Conservation (phyloP, 768 basidiomycete genomes). For the Suillus fuscotomentosus region DNA sequence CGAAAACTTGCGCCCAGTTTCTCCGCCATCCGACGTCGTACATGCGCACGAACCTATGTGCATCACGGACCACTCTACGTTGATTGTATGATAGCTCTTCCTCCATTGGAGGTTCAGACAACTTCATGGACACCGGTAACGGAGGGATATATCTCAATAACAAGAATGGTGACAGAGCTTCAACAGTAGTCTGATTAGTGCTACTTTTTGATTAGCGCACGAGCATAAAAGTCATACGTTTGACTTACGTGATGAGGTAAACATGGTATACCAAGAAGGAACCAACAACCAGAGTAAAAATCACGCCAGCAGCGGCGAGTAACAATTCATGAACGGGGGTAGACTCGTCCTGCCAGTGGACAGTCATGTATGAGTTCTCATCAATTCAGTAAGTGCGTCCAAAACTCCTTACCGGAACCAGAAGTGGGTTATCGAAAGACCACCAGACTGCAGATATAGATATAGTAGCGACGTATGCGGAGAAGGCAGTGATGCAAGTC, state of each 20-base stretch:
- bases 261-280: conserved; percentile 76
- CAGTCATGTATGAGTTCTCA: conserved; percentile 9
- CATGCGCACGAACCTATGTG: conserved; percentile 56
- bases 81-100: conserved; percentile 67
- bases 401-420: conserved; percentile 49
- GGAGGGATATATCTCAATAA: conserved; percentile 70
- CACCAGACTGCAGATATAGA: conserved; percentile 55
- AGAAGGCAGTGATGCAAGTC: conserved; percentile 56
- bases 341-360: conserved; percentile 46
- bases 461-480: conserved; percentile 57
- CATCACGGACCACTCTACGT: conserved; percentile 61
- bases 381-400: background rate
- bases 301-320: conserved; percentile 55
- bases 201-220: conserved; percentile 32
- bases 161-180: conserved; percentile 72
- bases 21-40: conserved; percentile 75
- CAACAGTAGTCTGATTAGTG: conserved; percentile 85
- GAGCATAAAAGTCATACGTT: background rate
- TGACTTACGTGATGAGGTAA: conserved; percentile 69
- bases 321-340: conserved; percentile 73
- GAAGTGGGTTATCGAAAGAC: conserved; percentile 61
- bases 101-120: conserved; percentile 72
- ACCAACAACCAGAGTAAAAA: conserved; percentile 67
- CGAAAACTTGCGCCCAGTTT: conserved; percentile 72
- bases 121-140: conserved; percentile 44